Conservation (phyloP, 768 basidiomycete genomes). For the Phylloporus rhodoxanthus region DNA sequence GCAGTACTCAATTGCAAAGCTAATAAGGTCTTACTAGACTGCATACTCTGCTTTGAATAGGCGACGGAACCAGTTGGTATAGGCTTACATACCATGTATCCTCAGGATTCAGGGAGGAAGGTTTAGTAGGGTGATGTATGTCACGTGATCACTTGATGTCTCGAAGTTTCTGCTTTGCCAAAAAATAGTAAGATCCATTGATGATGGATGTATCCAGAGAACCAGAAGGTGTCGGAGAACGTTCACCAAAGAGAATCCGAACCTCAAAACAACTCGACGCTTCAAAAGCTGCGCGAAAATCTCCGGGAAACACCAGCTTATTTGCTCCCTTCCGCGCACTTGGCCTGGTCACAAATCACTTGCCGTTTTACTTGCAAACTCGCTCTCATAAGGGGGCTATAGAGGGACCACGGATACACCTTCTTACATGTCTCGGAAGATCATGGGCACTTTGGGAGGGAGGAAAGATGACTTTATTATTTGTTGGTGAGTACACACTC, state of each 20-base stretch:
- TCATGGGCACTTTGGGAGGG: slow-evolving; percentile 98
- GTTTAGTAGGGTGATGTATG: background rate
- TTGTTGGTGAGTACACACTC: slow-evolving; percentile 66
- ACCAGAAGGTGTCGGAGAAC: slow-evolving; percentile 10
- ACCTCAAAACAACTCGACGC: slow-evolving; percentile 3
- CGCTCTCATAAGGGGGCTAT: slow-evolving; percentile 80
- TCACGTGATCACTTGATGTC: slow-evolving; percentile 18
- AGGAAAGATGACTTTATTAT: slow-evolving; percentile 84
- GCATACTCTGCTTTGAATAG: too few relatives aligned
- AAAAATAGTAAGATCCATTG: background rate
- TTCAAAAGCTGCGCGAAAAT: slow-evolving; percentile 4
- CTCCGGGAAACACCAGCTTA: slow-evolving; percentile 34
- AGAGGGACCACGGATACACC: slow-evolving; percentile 74
- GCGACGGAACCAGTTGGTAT: too few relatives aligned
- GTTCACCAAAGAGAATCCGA: slow-evolving; percentile 24
- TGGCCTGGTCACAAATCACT: slow-evolving; percentile 87
- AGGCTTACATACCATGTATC: too few relatives aligned
- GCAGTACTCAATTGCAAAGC: too few relatives aligned
- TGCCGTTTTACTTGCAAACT: slow-evolving; percentile 84
- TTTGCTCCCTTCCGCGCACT: slow-evolving; percentile 95
- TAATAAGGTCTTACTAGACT: too few relatives aligned
- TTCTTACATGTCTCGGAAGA: slow-evolving; percentile 81
- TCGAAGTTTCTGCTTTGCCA: too few relatives aligned
- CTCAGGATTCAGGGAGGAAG: too few relatives aligned
- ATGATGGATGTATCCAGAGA: slow-evolving; percentile 20